A percentile compares a stretch with the other conserved stretches of the same genome.
Conservation (phyloP, 2,329 filamentous ascomycete genomes). For the Blastomyces silverae region DNA sequence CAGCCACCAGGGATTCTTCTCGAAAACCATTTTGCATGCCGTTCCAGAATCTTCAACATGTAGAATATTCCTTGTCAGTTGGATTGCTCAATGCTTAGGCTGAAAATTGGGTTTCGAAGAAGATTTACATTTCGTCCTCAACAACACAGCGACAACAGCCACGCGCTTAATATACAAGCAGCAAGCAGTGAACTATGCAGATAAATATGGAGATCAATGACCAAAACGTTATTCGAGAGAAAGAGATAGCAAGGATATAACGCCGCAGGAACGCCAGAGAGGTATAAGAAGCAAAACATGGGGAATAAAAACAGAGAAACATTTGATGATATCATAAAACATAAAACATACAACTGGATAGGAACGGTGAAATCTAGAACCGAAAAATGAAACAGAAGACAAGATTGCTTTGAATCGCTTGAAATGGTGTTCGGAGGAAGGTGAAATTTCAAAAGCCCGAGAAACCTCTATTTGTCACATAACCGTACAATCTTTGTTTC, state of each 20-base stretch:
- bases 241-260: background rate
- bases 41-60: too few species aligned
- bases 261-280: background rate
- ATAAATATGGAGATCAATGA: background rate
- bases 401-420: background rate
- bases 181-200: background rate
- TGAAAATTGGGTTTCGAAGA: too few species aligned
- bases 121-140: background rate
- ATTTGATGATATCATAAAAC: background rate
- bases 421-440: background rate
- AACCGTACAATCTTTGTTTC: conserved; percentile 40
- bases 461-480: conserved; percentile 31
- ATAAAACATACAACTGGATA: background rate
- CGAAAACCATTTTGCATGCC: too few species aligned
- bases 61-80: too few species aligned
- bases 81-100: too few species aligned
- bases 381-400: background rate
- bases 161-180: conserved; percentile 2
- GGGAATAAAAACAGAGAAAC: background rate
- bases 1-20: too few species aligned
- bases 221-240: background rate
- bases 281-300: background rate
- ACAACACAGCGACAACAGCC: background rate
- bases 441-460: background rate
- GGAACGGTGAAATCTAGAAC: background rate